Evolutionary conservation across 257 asterid species (phyloP).

Genomic region (Solanum pimpinellifolium): DNA sequence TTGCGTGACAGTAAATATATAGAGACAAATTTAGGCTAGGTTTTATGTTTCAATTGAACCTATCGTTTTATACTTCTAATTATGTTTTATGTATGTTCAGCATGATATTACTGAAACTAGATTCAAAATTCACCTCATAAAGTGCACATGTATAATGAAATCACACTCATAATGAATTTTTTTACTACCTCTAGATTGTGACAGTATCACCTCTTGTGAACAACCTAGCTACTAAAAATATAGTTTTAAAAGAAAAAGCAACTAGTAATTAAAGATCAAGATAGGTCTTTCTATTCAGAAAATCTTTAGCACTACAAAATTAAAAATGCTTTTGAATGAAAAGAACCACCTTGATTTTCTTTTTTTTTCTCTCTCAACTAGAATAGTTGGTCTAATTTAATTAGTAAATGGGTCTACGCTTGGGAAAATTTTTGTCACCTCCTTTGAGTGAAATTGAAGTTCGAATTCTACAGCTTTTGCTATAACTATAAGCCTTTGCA

Average conservation of each 20-base stretch:
- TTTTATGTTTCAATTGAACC: neutral
- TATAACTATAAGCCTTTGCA: constrained; percentile 25
- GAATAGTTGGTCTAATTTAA: neutral
- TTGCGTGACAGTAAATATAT: neutral
- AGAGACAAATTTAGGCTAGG: neutral
- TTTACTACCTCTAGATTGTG: neutral
- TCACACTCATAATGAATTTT: neutral
- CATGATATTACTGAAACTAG: neutral
- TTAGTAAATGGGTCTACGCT: neutral
- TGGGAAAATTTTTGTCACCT: neutral
- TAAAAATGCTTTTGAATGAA: neutral
- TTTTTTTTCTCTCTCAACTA: neutral
- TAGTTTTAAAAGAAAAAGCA: neutral
- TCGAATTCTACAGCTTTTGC: constrained; percentile 9
- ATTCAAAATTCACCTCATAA: neutral
- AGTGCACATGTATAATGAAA: neutral
- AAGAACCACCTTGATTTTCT: neutral
- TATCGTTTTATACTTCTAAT: neutral
- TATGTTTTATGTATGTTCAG: neutral
- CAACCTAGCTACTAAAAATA: neutral
- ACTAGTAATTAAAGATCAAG: neutral
- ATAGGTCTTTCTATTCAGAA: neutral
- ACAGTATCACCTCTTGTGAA: neutral
- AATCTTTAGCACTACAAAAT: neutral
- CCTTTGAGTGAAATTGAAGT: neutral